phyloP scores from a whole-genome alignment of 768 basidiomycete genomes.

The Mycena galopus region DNA sequence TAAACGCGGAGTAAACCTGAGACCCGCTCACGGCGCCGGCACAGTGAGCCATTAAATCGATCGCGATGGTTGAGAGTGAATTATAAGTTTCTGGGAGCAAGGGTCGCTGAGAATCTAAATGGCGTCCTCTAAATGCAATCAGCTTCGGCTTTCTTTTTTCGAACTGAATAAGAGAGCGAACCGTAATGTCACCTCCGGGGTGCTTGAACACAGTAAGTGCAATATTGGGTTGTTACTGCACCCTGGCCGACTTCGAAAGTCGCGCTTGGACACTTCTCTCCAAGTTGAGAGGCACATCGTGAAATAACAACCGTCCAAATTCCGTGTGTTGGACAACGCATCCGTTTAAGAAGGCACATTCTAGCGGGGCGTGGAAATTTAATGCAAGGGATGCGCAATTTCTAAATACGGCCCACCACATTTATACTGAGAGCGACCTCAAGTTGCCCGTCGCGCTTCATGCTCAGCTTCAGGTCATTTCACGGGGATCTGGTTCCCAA shows the following conservation, averaged over 20 bases:
- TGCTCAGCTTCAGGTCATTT: background rate
- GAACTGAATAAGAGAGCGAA: background rate
- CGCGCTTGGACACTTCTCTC: background rate
- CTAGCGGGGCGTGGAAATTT: background rate
- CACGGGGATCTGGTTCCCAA: conserved; percentile 6
- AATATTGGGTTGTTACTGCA: background rate
- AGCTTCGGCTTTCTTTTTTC: background rate
- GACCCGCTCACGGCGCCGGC: background rate
- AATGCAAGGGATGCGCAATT: background rate
- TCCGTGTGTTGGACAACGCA: conserved; percentile 20
- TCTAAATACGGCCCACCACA: background rate
- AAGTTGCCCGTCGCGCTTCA: conserved; percentile 2
- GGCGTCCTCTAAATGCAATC: background rate
- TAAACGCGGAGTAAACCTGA: background rate
- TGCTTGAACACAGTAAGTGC: background rate
- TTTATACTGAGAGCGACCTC: conserved; percentile 13
- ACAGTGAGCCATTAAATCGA: conserved; percentile 1
- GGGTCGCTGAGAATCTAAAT: background rate
- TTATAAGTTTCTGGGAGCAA: background rate
- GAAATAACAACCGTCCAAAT: background rate
- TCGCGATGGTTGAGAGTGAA: background rate
- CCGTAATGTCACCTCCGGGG: background rate
- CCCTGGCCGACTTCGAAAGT: background rate
- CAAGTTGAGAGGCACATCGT: background rate
- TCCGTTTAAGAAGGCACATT: conserved; percentile 20